These are phyloP conservation scores for Infundibulicybe gibba DNA, from an alignment of 768 basidiomycete species.

Conservation along the genomic window DNA sequence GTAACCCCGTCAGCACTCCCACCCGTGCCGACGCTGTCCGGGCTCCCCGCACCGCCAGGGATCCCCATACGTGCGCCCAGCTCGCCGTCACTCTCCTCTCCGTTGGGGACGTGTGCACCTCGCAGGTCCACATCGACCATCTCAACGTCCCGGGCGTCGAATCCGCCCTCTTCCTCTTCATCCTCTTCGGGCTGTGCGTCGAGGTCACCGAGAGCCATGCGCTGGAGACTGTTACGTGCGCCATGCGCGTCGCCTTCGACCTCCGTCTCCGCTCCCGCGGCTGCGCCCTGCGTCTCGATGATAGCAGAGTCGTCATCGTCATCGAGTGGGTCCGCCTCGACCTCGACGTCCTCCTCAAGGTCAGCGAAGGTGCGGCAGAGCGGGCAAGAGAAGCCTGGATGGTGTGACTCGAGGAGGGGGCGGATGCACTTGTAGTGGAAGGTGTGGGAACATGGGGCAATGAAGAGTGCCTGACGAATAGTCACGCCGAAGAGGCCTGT, in stretches of 20 bases:
- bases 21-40: neutral
- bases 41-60: too few relatives aligned
- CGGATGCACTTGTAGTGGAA: slow-evolving; percentile 99
- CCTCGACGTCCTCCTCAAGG: slow-evolving; percentile 92
- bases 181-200: slow-evolving; percentile 4
- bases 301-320: slow-evolving; percentile 8
- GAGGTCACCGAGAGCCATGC: slow-evolving; percentile 1
- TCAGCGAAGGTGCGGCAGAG: slow-evolving; percentile 94
- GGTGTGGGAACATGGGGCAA: slow-evolving; percentile 95
- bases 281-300: slow-evolving; percentile 13
- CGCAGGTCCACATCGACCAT: neutral
- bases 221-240: neutral
- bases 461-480: slow-evolving; percentile 94
- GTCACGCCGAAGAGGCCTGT: slow-evolving; percentile 76
- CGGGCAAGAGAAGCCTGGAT: slow-evolving; percentile 93
- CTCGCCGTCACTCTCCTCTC: neutral
- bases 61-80: too few relatives aligned
- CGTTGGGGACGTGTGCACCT: neutral
- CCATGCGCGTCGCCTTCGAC: slow-evolving; percentile 14
- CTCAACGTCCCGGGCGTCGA: neutral
- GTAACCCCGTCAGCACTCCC: neutral
- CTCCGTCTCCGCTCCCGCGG: slow-evolving; percentile 37
- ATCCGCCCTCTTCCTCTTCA: neutral
- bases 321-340: slow-evolving; percentile 23
- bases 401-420: slow-evolving; percentile 83